A percentile compares a stretch with the other conserved stretches of the same genome.
These are phyloP conservation scores for Calocybe cyanea DNA, from an alignment of 768 basidiomycete genomes.

Conservation along the genomic window DNA sequence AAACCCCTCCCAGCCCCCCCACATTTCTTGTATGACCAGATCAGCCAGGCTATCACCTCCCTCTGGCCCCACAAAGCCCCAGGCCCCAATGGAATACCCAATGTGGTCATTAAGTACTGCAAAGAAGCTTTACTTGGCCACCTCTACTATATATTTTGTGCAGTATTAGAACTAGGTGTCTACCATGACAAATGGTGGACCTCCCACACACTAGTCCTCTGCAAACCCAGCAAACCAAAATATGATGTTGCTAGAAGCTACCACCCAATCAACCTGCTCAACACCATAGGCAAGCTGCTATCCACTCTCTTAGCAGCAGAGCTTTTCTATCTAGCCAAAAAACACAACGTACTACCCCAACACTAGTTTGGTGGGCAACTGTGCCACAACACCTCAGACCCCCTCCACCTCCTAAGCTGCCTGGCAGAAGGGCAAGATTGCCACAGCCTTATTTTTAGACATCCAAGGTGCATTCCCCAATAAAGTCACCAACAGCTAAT, in stretches of 20 bases:
- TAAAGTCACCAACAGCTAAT: constrained; percentile 24
- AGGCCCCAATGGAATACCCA: constrained; percentile 18
- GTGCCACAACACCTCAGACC: constrained; percentile 33
- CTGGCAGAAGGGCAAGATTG: constrained; percentile 32
- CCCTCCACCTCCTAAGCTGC: constrained; percentile 30
- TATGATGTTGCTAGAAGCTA: constrained; percentile 29
- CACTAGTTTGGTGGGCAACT: too few relatives aligned
- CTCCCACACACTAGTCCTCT: constrained; percentile 24
- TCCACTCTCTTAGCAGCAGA: constrained; percentile 20
- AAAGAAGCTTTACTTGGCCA: constrained; percentile 4
- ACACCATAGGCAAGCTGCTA: constrained; percentile 27
- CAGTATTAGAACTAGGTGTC: constrained; percentile 21
- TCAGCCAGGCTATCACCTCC: constrained; percentile 8
- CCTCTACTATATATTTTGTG: constrained; percentile 18
- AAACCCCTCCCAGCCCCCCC: neutral
- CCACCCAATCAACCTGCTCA: constrained; percentile 31
- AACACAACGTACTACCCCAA: constrained; percentile 29
- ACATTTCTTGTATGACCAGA: neutral
- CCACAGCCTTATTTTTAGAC: constrained; percentile 35
- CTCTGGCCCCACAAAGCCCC: constrained; percentile 26
- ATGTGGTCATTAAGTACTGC: constrained; percentile 19
- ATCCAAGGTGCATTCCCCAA: constrained; percentile 42
- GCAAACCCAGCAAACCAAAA: constrained; percentile 31
- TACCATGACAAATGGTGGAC: constrained; percentile 26
- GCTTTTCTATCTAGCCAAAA: constrained; percentile 22